Evolutionary conservation across 148 eudicot species (phyloP).

Genomic region (Silene uniflora): DNA sequence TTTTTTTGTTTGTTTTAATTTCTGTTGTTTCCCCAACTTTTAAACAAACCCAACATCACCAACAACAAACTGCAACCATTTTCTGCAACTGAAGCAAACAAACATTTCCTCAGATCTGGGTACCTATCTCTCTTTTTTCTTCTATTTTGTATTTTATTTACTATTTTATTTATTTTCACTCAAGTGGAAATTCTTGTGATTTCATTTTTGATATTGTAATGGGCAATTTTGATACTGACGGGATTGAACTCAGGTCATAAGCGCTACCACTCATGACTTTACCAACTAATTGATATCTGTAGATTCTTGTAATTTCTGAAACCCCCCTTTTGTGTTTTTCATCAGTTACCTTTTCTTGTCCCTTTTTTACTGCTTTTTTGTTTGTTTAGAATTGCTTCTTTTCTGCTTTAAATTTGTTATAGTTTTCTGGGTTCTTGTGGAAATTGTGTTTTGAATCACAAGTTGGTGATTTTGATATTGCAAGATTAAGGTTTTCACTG

Average conservation of each 20-base stretch:
- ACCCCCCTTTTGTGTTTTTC: conserved; percentile 20
- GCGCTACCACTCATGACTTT: too few relatives aligned
- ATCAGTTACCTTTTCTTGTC: conserved; percentile 25
- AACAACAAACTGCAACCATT: neutral
- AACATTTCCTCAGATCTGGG: conserved; percentile 38
- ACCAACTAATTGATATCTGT: too few relatives aligned
- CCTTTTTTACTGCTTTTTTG: conserved; percentile 5
- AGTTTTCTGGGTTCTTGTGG: conserved; percentile 23
- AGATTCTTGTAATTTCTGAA: conserved; percentile 12
- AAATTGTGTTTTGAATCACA: conserved; percentile 21
- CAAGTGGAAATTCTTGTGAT: conserved; percentile 19
- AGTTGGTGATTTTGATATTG: conserved; percentile 17
- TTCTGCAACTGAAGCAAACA: neutral
- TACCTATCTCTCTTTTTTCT: conserved; percentile 19
- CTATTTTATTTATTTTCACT: too few relatives aligned
- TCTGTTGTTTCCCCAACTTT: neutral
- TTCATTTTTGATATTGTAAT: neutral
- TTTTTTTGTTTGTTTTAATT: neutral
- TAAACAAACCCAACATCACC: conserved; percentile 9
- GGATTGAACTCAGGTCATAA: too few relatives aligned
- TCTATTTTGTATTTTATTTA: conserved; percentile 8
- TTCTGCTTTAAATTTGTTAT: conserved; percentile 3
- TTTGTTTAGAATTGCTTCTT: neutral
- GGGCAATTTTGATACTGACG: too few relatives aligned
- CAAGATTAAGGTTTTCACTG: conserved; percentile 21